Conservation (phyloP, 1,284 basidiomycete genomes). For the Trichosporon asahii region DNA sequence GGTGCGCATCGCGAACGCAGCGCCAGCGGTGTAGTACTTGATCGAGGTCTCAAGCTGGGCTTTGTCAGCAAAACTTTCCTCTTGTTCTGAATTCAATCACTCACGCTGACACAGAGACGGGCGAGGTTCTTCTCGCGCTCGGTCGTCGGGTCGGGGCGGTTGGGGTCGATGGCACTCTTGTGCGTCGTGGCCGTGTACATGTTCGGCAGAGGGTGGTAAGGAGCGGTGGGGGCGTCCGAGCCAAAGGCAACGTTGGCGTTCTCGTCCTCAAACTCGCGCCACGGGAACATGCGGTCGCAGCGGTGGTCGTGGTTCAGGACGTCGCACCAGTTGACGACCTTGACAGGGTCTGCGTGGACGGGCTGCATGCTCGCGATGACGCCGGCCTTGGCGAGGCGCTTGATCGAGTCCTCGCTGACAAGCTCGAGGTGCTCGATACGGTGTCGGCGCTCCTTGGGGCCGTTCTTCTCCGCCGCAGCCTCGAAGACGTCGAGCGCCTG, state of each 20-base stretch:
- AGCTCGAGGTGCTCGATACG: constrained; percentile 42
- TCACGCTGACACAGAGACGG: constrained; percentile 15
- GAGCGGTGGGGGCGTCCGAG: constrained; percentile 35
- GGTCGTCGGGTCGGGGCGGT: constrained; percentile 19
- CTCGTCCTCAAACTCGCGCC: constrained; percentile 32
- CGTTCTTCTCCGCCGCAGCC: constrained; percentile 27
- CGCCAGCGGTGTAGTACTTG: constrained; percentile 27
- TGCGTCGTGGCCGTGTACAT: constrained; percentile 38
- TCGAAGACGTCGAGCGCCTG: constrained; percentile 38
- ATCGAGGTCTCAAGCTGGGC: constrained; percentile 22
- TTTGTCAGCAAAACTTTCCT: constrained; percentile 1
- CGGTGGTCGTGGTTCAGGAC: constrained; percentile 30
- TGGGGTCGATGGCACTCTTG: constrained; percentile 29
- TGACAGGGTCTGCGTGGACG: constrained; percentile 38
- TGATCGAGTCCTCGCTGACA: constrained; percentile 26
- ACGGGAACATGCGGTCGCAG: constrained; percentile 35
- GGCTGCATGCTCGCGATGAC: constrained; percentile 40
- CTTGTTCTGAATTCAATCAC: not conserved
- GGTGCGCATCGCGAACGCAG: constrained; percentile 29
- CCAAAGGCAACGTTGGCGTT: constrained; percentile 33
- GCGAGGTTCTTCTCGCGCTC: constrained; percentile 16
- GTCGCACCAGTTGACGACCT: constrained; percentile 31
- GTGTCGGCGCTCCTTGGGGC: constrained; percentile 21
- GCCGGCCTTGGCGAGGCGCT: constrained; percentile 30
- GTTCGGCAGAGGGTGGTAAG: constrained; percentile 32